Evolutionary conservation across 1,284 basidiomycete genomes (phyloP).

Genomic region (Sphaerobolus stellatus): DNA sequence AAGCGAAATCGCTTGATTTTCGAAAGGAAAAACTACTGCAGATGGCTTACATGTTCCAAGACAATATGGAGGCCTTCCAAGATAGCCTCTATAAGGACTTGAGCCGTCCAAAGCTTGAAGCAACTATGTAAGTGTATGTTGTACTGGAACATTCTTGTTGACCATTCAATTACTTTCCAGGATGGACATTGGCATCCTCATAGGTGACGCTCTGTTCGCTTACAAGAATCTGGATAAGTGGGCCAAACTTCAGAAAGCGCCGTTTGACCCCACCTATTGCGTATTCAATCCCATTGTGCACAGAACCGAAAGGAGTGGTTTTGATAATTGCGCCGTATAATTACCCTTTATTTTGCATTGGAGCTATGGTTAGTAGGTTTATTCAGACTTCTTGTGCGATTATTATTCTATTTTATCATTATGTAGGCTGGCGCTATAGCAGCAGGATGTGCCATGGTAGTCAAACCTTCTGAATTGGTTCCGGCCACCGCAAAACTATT

Average conservation of each 20-base stretch:
- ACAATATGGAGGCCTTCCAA: constrained; percentile 52
- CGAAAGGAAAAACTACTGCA: constrained; percentile 63
- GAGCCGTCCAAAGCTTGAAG: constrained; percentile 49
- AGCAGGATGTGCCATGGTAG: constrained; percentile 56
- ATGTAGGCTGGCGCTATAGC: constrained; percentile 59
- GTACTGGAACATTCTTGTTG: not conserved
- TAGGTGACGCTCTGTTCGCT: constrained; percentile 62
- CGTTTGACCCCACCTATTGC: constrained; percentile 54
- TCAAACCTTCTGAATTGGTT: constrained; percentile 65
- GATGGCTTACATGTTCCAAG: constrained; percentile 59
- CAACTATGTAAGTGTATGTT: constrained; percentile 32
- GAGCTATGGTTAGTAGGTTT: constrained; percentile 49
- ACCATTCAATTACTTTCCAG: not conserved
- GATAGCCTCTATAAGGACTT: constrained; percentile 54
- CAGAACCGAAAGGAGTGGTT: constrained; percentile 75
- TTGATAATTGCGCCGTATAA: constrained; percentile 65
- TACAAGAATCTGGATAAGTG: constrained; percentile 73
- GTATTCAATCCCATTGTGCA: constrained; percentile 65
- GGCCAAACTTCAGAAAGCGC: constrained; percentile 65
- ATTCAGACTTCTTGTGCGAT: constrained; percentile 45
- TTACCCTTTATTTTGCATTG: constrained; percentile 47
- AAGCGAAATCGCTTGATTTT: constrained; percentile 52
- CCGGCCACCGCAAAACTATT: constrained; percentile 52
- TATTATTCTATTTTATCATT: constrained; percentile 49
- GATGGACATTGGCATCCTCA: constrained; percentile 33